Conservation (phyloP, 257 asterid species). For the Datura wrightii region DNA sequence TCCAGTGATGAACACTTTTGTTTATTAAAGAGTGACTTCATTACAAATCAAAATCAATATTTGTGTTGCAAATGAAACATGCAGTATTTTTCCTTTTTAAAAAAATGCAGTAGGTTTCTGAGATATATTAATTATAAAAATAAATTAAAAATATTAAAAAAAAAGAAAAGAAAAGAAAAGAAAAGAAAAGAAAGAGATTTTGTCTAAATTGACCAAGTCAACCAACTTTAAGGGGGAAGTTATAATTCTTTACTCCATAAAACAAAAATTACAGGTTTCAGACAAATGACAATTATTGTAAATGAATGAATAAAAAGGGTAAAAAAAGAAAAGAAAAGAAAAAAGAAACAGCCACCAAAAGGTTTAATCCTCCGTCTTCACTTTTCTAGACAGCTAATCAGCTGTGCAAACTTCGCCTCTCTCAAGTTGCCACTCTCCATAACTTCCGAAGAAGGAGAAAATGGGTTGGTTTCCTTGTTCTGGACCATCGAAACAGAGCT, state of each 20-base stretch:
- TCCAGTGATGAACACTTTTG: not conserved
- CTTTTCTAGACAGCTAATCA: constrained; percentile 18
- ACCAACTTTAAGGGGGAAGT: not conserved
- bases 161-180: too few species aligned
- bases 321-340: not conserved
- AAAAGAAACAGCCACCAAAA: not conserved
- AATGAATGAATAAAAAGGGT: not conserved
- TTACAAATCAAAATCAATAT: not conserved
- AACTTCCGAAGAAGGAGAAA: constrained; percentile 23
- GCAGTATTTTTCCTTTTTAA: not conserved
- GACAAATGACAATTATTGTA: constrained; percentile 1
- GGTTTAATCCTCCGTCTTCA: constrained; percentile 9
- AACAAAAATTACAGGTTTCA: not conserved
- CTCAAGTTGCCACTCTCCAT: constrained; percentile 19
- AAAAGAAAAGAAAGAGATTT: not conserved
- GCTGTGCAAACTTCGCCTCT: not conserved
- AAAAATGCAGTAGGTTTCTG: not conserved
- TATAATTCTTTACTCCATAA: not conserved
- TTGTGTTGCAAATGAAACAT: not conserved
- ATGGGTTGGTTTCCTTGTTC: constrained; percentile 86
- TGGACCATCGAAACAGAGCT: constrained; percentile 56
- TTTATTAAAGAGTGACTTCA: not conserved
- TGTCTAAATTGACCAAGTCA: constrained; percentile 18
- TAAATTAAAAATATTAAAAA: too few species aligned
- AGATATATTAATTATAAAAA: not conserved